These are phyloP conservation scores for Lachancea dasiensis DNA, from an alignment of 805 yeast genomes.

Conservation along the genomic window DNA sequence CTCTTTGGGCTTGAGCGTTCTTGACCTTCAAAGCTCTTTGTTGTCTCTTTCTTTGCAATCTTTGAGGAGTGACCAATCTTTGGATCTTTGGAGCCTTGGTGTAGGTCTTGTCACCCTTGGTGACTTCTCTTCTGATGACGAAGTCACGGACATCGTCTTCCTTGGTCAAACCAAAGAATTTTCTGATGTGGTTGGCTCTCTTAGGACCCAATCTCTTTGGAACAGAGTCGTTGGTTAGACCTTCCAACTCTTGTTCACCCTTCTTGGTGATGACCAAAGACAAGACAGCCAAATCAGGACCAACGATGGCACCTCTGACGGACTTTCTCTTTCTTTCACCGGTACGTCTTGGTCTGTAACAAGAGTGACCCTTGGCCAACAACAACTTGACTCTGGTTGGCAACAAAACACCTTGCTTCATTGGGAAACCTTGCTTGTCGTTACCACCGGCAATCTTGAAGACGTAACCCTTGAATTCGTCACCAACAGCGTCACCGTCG, in stretches of 20 bases:
- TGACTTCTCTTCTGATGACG: conserved; percentile 97
- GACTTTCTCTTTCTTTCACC: conserved; percentile 99
- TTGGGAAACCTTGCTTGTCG: conserved; percentile 99
- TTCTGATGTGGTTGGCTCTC: conserved; percentile 99
- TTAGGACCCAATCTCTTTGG: conserved; percentile 99
- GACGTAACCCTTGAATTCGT: conserved; percentile 98
- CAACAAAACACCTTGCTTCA: conserved; percentile 99
- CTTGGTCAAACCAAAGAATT: conserved; percentile 82
- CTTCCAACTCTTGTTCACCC: conserved; percentile 94
- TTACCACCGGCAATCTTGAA: conserved; percentile 99
- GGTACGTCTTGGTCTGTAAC: conserved; percentile 99
- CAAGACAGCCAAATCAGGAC: conserved; percentile 92
- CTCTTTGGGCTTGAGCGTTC: conserved; percentile 98
- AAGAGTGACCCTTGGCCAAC: conserved; percentile 88
- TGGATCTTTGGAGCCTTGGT: conserved; percentile 99
- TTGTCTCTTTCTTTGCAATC: conserved; percentile 98
- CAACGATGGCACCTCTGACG: conserved; percentile 99
- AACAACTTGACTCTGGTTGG: conserved; percentile 99
- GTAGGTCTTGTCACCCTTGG: conserved; percentile 97
- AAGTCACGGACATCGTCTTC: conserved; percentile 57
- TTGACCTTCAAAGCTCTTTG: conserved; percentile 87
- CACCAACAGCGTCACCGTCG: conserved; percentile 97
- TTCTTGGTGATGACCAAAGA: conserved; percentile 92
- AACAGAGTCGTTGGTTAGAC: conserved; percentile 88
- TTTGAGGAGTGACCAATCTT: conserved; percentile 98